phyloP scores from a whole-genome alignment of 768 basidiomycete genomes.

The Hygrophorus pudorinus region DNA sequence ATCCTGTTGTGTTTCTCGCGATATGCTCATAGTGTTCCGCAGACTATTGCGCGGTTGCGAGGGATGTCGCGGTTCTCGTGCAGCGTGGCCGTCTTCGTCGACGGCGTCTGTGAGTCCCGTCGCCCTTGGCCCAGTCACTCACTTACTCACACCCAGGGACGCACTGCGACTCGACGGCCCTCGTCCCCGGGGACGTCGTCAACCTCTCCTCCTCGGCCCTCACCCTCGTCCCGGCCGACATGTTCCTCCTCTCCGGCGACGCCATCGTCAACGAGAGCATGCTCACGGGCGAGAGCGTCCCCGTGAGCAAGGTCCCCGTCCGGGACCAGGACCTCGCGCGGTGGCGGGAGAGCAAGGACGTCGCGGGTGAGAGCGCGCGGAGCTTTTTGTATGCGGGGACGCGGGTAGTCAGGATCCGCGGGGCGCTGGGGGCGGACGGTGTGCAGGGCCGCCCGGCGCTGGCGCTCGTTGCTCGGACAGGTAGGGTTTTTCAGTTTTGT shows the following conservation, averaged over 20 bases:
- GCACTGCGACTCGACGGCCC: slow-evolving; percentile 58
- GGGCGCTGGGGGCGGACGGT: slow-evolving; percentile 42
- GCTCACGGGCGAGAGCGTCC: slow-evolving; percentile 98
- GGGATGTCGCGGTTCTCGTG: slow-evolving; percentile 93
- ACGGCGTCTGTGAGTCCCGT: slow-evolving; percentile 55
- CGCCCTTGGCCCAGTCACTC: background rate
- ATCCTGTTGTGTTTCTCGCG: background rate
- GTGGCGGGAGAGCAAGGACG: slow-evolving; percentile 61
- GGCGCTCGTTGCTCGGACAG: slow-evolving; percentile 80
- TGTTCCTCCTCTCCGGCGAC: slow-evolving; percentile 89
- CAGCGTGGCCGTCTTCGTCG: slow-evolving; percentile 55
- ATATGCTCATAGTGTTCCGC: slow-evolving; percentile 7
- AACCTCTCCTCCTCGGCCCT: slow-evolving; percentile 76
- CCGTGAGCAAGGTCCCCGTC: slow-evolving; percentile 83
- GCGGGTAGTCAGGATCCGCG: slow-evolving; percentile 78
- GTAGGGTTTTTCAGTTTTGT: slow-evolving; percentile 25
- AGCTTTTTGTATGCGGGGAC: slow-evolving; percentile 89
- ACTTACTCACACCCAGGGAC: slow-evolving; percentile 38
- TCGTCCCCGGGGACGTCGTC: slow-evolving; percentile 90
- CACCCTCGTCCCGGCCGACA: slow-evolving; percentile 75
- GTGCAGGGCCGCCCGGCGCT: slow-evolving; percentile 52
- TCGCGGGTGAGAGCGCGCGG: slow-evolving; percentile 65
- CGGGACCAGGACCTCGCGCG: slow-evolving; percentile 66
- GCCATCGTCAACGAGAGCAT: slow-evolving; percentile 98
- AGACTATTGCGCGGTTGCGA: slow-evolving; percentile 90